A percentile compares a stretch with the other conserved stretches of the same genome.
Evolutionary conservation across 257 asterid genomes (phyloP).

Genomic region (Solanum commersonii): DNA sequence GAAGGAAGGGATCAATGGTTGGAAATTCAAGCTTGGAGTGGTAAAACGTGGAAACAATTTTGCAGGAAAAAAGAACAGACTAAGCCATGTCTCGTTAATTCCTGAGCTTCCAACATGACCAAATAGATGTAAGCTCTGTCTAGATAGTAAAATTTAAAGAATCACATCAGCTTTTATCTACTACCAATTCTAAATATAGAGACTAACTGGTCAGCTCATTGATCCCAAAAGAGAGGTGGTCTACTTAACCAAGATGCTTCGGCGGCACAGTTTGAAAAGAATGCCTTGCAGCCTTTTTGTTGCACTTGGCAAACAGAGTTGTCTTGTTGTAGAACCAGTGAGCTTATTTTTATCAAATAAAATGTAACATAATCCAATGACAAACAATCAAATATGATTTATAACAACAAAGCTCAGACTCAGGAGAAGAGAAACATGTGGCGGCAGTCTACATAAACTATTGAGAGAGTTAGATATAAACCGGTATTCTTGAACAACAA

Average conservation of each 20-base stretch:
- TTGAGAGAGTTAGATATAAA: constrained; percentile 25
- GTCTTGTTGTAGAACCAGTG: neutral
- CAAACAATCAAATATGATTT: neutral
- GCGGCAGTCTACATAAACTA: neutral
- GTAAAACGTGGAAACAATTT: neutral
- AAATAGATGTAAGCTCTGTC: neutral
- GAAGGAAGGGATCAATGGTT: neutral
- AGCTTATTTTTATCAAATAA: neutral
- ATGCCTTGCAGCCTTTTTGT: neutral
- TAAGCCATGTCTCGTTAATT: neutral
- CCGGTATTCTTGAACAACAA: constrained; percentile 43
- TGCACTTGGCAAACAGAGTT: neutral
- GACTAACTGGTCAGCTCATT: neutral
- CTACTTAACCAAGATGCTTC: neutral
- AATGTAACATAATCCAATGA: neutral
- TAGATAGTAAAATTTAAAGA: neutral
- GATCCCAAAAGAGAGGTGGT: neutral
- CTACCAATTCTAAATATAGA: neutral
- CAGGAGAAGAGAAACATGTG: neutral
- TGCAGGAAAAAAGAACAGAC: neutral
- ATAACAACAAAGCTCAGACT: neutral
- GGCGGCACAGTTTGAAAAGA: neutral
- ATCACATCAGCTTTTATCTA: neutral
- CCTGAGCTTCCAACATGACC: neutral
- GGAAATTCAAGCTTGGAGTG: neutral